phyloP scores from a whole-genome alignment of 495 filamentous ascomycete genomes.

The Hypoxylon trugodes region DNA sequence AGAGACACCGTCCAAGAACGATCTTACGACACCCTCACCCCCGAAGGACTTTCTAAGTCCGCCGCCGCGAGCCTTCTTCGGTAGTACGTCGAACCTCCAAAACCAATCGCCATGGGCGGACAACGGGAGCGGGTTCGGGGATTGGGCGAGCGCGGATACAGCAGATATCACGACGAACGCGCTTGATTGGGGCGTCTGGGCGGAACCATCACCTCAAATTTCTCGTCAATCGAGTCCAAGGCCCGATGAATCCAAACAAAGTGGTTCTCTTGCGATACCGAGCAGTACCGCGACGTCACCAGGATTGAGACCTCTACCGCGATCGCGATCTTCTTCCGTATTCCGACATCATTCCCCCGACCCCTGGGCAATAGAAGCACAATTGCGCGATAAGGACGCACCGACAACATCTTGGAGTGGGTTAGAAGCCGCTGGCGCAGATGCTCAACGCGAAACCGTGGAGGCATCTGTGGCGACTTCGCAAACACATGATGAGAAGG shows the following conservation, averaged over 20 bases:
- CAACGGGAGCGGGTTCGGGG: conserved; percentile 52
- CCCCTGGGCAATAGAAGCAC: conserved; percentile 56
- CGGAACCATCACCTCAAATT: conserved; percentile 42
- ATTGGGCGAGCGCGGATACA: conserved; percentile 47
- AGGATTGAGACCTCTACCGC: conserved; percentile 34
- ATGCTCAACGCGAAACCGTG: background rate
- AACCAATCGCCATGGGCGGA: conserved; percentile 58
- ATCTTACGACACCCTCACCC: conserved; percentile 38
- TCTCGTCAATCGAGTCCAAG: conserved; percentile 47
- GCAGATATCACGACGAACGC: conserved; percentile 33
- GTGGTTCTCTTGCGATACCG: conserved; percentile 53
- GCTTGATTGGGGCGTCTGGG: conserved; percentile 50
- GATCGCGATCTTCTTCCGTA: conserved; percentile 47
- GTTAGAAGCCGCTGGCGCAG: background rate
- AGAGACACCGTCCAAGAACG: conserved; percentile 42
- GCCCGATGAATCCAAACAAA: conserved; percentile 40
- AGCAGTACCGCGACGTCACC: conserved; percentile 47
- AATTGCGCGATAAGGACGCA: conserved; percentile 20
- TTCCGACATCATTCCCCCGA: conserved; percentile 61
- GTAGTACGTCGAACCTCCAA: conserved; percentile 43
- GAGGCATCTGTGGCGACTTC: background rate
- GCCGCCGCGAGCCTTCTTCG: conserved; percentile 56
- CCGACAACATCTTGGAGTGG: conserved; percentile 7
- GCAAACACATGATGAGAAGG: conserved; percentile 5
- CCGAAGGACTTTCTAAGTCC: conserved; percentile 52